Conservation (phyloP, 257 asterid genomes). For the Nicotiana paniculata region DNA sequence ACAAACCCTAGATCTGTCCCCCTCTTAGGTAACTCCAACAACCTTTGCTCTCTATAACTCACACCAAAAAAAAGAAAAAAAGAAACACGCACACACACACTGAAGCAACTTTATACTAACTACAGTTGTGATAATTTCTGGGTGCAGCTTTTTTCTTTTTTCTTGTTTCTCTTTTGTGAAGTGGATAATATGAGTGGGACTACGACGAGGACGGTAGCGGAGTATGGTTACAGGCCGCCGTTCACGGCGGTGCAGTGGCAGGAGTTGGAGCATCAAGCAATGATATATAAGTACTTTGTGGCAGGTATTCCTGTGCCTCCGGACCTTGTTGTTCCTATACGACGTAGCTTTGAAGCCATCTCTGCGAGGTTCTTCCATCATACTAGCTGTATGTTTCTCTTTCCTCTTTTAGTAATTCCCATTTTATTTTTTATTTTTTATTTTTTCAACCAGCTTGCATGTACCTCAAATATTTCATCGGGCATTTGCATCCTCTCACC, state of each 20-base stretch:
- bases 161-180: conserved; percentile 1
- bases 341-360: conserved; percentile 16
- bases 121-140: conserved; percentile 20
- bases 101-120: conserved; percentile 6
- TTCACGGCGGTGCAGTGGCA: conserved; percentile 20
- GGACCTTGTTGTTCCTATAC: conserved; percentile 8
- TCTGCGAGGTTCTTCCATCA: conserved; percentile 5
- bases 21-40: conserved; percentile 1
- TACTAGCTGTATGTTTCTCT: conserved; percentile 7
- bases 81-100: neutral
- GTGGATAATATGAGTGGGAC: conserved; percentile 14
- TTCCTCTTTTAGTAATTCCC: neutral
- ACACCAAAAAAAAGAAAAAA: neutral
- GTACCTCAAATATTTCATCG: too few relatives aligned
- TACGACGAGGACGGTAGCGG: neutral
- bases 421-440: neutral
- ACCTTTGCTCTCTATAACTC: neutral
- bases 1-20: conserved; percentile 91
- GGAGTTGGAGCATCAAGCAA: conserved; percentile 21
- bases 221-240: neutral
- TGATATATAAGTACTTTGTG: conserved; percentile 17
- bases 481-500: too few relatives aligned
- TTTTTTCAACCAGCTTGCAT: too few relatives aligned
- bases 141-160: conserved; percentile 28
- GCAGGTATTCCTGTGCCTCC: conserved; percentile 18